A percentile compares a stretch with the other conserved stretches of the same genome.
These are phyloP conservation scores for Fusarium clavum DNA, from an alignment of 2,329 filamentous ascomycete genomes.

Conservation along the genomic window DNA sequence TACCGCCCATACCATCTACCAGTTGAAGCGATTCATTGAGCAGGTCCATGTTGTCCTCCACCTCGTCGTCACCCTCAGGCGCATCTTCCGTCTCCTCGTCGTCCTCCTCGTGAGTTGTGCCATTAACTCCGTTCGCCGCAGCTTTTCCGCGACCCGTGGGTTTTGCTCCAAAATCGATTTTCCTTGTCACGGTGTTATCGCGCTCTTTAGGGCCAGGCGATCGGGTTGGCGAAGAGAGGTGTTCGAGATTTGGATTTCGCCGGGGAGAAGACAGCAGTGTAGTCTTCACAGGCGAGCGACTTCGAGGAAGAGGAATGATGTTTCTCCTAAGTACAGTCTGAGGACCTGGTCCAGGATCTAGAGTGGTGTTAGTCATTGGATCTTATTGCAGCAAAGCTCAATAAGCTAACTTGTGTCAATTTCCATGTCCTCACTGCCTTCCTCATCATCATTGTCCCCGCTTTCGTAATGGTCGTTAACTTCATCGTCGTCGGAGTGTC, in stretches of 20 bases:
- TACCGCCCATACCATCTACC: constrained; percentile 50
- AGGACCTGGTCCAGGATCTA: constrained; percentile 66
- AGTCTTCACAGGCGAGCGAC: constrained; percentile 73
- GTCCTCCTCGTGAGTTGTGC: constrained; percentile 43
- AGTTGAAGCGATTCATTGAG: constrained; percentile 59
- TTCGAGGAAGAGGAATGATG: constrained; percentile 60
- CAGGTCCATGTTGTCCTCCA: constrained; percentile 42
- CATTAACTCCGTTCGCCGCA: constrained; percentile 48
- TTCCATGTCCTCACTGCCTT: constrained; percentile 63
- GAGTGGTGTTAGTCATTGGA: constrained; percentile 36
- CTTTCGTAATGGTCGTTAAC: constrained; percentile 41
- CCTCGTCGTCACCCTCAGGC: constrained; percentile 27
- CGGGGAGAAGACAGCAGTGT: constrained; percentile 70
- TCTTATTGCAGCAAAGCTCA: background rate
- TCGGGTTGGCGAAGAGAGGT: constrained; percentile 62
- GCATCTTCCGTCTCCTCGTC: constrained; percentile 46
- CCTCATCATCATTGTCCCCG: constrained; percentile 30
- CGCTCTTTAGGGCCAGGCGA: constrained; percentile 52
- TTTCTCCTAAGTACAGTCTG: constrained; percentile 64
- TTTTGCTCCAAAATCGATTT: constrained; percentile 62
- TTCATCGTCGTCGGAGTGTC: constrained; percentile 42
- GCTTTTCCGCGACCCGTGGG: constrained; percentile 11
- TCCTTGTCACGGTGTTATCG: constrained; percentile 61
- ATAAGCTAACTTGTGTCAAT: constrained; percentile 59
- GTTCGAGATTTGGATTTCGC: constrained; percentile 68